phyloP scores from a whole-genome alignment of 169 alveolate species.

The Plasmodium fragile region DNA sequence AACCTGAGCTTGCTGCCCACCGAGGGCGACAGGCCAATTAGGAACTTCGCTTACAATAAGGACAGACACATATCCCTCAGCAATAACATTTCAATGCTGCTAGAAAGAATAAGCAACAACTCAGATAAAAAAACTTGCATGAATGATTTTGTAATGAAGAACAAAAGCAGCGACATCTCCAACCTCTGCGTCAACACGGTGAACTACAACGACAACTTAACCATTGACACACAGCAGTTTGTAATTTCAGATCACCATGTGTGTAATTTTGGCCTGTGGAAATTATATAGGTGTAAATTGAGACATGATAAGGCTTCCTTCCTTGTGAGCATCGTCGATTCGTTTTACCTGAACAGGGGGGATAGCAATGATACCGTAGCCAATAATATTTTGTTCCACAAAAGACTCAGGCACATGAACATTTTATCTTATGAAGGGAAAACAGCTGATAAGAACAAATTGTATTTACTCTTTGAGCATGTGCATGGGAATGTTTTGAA shows the following conservation, averaged over 20 bases:
- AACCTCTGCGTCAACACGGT: slow-evolving; percentile 18
- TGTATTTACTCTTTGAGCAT: slow-evolving; percentile 49
- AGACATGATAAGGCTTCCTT: slow-evolving; percentile 49
- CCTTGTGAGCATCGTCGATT: slow-evolving; percentile 26
- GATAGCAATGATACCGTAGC: slow-evolving; percentile 69
- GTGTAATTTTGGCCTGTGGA: slow-evolving; percentile 47
- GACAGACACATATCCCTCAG: slow-evolving; percentile 29
- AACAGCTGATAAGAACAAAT: slow-evolving; percentile 56
- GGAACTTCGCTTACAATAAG: not conserved
- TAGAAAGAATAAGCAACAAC: slow-evolving; percentile 41
- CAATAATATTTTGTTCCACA: slow-evolving; percentile 60
- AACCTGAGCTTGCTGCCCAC: not conserved
- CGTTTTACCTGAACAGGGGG: slow-evolving; percentile 39
- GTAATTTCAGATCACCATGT: slow-evolving; percentile 47
- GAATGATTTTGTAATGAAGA: not conserved
- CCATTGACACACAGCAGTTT: slow-evolving; percentile 36
- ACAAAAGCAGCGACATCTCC: not conserved
- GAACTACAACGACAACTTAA: slow-evolving; percentile 63
- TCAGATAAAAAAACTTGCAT: slow-evolving; percentile 34
- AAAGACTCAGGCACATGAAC: slow-evolving; percentile 61
- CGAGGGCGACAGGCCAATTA: not conserved
- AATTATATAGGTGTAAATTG: slow-evolving; percentile 33
- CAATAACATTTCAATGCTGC: slow-evolving; percentile 48
- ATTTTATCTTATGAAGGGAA: slow-evolving; percentile 66
- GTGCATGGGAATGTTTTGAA: slow-evolving; percentile 53